A percentile compares a stretch with the other conserved stretches of the same genome.
phyloP scores from a whole-genome alignment of 2,329 filamentous ascomycete species.

The Cytospora paraplurivora region DNA sequence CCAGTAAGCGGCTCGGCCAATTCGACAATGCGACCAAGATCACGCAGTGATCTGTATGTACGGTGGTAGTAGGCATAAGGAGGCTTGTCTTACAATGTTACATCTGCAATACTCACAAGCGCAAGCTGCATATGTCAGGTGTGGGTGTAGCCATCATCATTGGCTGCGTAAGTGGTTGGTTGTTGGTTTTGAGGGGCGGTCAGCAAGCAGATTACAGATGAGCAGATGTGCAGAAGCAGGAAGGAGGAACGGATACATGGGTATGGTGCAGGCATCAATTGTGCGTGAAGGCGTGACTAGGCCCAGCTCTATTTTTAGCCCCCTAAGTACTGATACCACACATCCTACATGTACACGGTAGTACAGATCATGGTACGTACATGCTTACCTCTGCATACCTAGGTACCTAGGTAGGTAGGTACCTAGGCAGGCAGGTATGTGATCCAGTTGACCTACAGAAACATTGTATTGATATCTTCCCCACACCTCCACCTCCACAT shows the following conservation, averaged over 20 bases:
- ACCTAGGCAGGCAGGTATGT: too few species aligned
- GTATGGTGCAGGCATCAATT: conserved; percentile 2
- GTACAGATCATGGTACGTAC: background rate
- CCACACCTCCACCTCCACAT: too few species aligned
- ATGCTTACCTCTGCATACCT: too few species aligned
- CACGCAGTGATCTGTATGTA: conserved; percentile 9
- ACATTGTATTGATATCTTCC: too few species aligned
- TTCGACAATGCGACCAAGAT: background rate
- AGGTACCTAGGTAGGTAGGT: too few species aligned
- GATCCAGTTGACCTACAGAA: too few species aligned
- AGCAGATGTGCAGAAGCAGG: conserved; percentile 1
- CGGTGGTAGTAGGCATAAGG: conserved; percentile 14
- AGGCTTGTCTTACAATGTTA: conserved; percentile 17
- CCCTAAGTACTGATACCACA: background rate
- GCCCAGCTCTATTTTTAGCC: conserved; percentile 1
- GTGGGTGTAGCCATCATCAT: conserved; percentile 12
- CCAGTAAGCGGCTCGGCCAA: background rate
- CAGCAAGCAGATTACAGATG: conserved; percentile 12
- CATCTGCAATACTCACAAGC: conserved; percentile 18
- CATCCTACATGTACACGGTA: background rate
- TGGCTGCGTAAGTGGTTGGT: conserved; percentile 9
- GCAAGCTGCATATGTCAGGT: conserved; percentile 25
- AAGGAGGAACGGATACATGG: conserved; percentile 5
- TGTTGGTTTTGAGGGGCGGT: background rate
- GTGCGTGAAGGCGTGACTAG: background rate